A percentile compares a stretch with the other conserved stretches of the same genome.
These are phyloP conservation scores for Olyra latifolia DNA, from an alignment of 176 grass and related monocot genomes.

Conservation along the genomic window DNA sequence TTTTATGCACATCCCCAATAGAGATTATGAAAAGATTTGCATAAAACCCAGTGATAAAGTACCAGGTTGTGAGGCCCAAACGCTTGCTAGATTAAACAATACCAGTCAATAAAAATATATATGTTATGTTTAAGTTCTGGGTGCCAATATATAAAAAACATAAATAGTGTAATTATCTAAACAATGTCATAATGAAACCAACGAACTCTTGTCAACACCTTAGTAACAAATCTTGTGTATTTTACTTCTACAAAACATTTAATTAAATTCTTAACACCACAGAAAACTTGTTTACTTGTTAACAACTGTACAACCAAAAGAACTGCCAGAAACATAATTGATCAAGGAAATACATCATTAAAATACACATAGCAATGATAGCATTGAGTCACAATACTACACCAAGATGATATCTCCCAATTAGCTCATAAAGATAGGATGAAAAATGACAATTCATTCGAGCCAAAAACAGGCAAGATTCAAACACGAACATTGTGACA, in stretches of 20 bases:
- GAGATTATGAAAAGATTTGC: neutral
- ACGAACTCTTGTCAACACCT: neutral
- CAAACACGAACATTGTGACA: neutral
- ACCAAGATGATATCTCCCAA: neutral
- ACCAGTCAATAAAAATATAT: neutral
- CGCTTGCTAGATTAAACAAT: neutral
- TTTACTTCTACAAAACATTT: neutral
- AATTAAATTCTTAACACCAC: neutral
- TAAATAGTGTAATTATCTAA: neutral
- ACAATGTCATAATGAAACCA: neutral
- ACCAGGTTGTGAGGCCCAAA: neutral
- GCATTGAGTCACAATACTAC: neutral
- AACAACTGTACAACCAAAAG: neutral
- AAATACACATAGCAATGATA: slow-evolving; percentile 26
- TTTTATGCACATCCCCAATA: neutral
- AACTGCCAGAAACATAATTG: neutral
- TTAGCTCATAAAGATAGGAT: neutral
- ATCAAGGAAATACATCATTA: neutral
- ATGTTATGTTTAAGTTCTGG: neutral
- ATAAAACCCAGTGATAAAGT: neutral
- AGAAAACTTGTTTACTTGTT: neutral
- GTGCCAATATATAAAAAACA: neutral
- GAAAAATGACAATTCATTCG: neutral
- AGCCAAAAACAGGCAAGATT: neutral
- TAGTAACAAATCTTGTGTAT: neutral